A percentile compares a stretch with the other conserved stretches of the same genome.
Evolutionary conservation across 1,139 yeast species (phyloP).

Genomic region (Protomyces inundatus): DNA sequence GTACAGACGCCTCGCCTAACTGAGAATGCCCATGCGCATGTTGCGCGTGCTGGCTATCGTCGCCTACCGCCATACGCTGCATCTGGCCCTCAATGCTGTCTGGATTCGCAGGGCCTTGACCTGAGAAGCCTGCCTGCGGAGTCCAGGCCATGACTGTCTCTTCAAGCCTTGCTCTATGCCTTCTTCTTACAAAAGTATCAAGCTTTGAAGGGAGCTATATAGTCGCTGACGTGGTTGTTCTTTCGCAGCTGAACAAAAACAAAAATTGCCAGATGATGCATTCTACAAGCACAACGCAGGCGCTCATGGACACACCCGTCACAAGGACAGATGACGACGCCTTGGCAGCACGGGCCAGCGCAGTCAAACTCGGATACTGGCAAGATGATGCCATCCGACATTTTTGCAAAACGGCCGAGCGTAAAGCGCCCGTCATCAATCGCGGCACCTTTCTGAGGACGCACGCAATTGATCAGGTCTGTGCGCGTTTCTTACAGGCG

Average conservation of each 20-base stretch:
- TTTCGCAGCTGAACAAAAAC: too few species aligned
- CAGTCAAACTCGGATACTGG: slow-evolving; percentile 53
- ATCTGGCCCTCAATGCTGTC: neutral
- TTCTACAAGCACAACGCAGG: too few species aligned
- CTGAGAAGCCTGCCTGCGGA: neutral
- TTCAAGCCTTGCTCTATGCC: neutral
- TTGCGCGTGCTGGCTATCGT: neutral
- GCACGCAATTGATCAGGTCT: slow-evolving; percentile 51
- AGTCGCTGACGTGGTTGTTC: too few species aligned
- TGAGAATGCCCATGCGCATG: neutral
- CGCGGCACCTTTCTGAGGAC: slow-evolving; percentile 76
- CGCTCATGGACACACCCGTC: slow-evolving; percentile 2
- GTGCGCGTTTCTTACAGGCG: slow-evolving; percentile 47
- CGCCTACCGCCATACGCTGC: neutral
- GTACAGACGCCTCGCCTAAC: too few species aligned
- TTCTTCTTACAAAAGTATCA: neutral
- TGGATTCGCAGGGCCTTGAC: neutral
- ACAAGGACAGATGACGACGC: slow-evolving; percentile 24
- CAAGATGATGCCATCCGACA: slow-evolving; percentile 49
- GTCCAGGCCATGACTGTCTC: neutral
- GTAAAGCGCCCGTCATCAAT: slow-evolving; percentile 61
- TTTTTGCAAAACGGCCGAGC: slow-evolving; percentile 42
- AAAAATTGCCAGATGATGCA: too few species aligned
- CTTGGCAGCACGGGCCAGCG: slow-evolving; percentile 34
- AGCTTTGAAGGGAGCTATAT: neutral